Conservation (phyloP, 257 asterid species). For the Lithospermum erythrorhizon region DNA sequence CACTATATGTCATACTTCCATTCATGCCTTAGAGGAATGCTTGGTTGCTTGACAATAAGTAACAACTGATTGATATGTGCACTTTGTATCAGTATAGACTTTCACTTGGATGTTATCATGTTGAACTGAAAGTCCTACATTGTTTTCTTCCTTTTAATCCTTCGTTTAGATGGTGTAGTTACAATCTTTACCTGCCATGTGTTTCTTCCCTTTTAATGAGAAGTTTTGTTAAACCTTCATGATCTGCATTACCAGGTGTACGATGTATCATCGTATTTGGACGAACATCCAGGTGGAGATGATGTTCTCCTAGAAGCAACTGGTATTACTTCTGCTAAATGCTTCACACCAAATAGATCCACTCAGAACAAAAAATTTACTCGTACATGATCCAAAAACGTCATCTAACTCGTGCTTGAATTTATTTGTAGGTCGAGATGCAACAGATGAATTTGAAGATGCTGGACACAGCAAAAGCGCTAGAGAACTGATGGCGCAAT, state of each 20-base stretch:
- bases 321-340: conserved; percentile 28
- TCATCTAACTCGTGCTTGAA: neutral
- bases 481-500: conserved; percentile 63
- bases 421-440: conserved; percentile 55
- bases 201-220: neutral
- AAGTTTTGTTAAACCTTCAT: neutral
- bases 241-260: conserved; percentile 55
- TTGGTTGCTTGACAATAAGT: neutral
- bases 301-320: conserved; percentile 57
- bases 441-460: conserved; percentile 91
- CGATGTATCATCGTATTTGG: conserved; percentile 72
- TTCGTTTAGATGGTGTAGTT: too few relatives aligned
- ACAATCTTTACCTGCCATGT: neutral
- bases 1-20: too few relatives aligned
- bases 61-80: neutral
- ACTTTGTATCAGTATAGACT: neutral
- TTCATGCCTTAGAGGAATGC: neutral
- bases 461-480: conserved; percentile 89
- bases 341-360: neutral
- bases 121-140: neutral
- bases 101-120: neutral
- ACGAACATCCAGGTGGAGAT: conserved; percentile 98
- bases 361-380: neutral
- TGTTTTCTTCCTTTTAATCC: neutral
- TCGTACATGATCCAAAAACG: neutral